Percentiles rank a stretch among this genome's conserved stretches.
Conservation (phyloP, 176 grass and related monocot genomes). For the Dendrocalamus sinicus region DNA sequence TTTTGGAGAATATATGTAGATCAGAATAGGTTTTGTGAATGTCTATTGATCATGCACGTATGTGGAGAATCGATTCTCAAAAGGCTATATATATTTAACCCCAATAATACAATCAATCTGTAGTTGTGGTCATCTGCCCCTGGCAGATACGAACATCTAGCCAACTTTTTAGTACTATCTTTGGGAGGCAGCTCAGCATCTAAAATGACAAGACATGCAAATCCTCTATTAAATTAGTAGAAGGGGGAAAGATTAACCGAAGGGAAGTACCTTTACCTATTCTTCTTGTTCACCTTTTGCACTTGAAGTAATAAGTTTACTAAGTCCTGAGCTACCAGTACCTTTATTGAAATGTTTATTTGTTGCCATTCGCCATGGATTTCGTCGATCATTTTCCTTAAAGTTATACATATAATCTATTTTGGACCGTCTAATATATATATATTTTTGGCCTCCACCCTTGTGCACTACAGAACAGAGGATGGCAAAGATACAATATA, state of each 20-base stretch:
- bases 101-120: constrained; percentile 60
- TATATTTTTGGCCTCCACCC: background rate
- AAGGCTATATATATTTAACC: constrained; percentile 58
- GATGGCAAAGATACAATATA: background rate
- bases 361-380: constrained; percentile 9
- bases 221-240: constrained; percentile 32
- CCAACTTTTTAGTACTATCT: constrained; percentile 55
- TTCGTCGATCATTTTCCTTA: background rate
- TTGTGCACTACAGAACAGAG: background rate
- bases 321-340: background rate
- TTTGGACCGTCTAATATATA: background rate
- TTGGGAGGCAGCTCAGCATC: constrained; percentile 35
- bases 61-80: constrained; percentile 67
- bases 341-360: constrained; percentile 15
- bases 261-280: constrained; percentile 21
- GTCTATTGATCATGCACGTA: constrained; percentile 56
- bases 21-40: constrained; percentile 63
- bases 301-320: constrained; percentile 23
- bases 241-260: constrained; percentile 19
- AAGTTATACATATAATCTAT: background rate
- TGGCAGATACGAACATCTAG: constrained; percentile 47
- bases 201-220: constrained; percentile 43
- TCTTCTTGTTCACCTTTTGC: background rate
- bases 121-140: constrained; percentile 40
- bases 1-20: constrained; percentile 71